Conservation (phyloP, 257 asterid species). For the Plectranthus barbatus region DNA sequence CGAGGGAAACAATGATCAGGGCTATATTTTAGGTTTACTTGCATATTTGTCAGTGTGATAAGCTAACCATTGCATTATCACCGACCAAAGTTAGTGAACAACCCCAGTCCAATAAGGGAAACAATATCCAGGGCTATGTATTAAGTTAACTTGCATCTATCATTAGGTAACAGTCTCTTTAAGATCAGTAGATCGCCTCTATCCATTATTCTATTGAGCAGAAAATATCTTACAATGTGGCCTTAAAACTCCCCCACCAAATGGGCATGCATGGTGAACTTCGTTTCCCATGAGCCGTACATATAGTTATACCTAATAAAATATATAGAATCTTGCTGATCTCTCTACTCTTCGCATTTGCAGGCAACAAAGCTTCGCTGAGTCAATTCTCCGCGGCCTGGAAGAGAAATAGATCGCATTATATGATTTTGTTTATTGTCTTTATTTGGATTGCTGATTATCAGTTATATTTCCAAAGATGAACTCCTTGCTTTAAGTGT, state of each 20-base stretch:
- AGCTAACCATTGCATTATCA: not conserved
- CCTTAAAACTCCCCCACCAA: too few species aligned
- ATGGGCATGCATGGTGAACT: not conserved
- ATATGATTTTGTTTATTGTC: not conserved
- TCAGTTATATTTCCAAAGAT: not conserved
- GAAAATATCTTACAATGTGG: too few species aligned
- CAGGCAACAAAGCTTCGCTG: conserved; percentile 90
- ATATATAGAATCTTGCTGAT: not conserved
- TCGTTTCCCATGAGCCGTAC: not conserved
- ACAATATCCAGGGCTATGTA: too few species aligned
- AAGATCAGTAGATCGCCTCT: not conserved
- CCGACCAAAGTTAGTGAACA: not conserved
- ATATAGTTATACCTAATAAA: not conserved
- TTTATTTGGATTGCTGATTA: conserved; percentile 4
- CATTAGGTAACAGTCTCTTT: not conserved
- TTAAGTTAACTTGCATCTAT: not conserved
- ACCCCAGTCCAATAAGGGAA: not conserved
- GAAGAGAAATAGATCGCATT: conserved; percentile 48
- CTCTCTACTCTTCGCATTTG: conserved; percentile 8
- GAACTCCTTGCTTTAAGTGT: too few species aligned
- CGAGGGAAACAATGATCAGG: not conserved
- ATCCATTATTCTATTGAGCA: not conserved
- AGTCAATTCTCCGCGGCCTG: conserved; percentile 58
- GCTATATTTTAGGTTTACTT: not conserved
- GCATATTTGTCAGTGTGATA: too few species aligned